Base-by-base conservation (phyloP, 306 rosid genomes). In the Cicer yamashitae region DNA sequence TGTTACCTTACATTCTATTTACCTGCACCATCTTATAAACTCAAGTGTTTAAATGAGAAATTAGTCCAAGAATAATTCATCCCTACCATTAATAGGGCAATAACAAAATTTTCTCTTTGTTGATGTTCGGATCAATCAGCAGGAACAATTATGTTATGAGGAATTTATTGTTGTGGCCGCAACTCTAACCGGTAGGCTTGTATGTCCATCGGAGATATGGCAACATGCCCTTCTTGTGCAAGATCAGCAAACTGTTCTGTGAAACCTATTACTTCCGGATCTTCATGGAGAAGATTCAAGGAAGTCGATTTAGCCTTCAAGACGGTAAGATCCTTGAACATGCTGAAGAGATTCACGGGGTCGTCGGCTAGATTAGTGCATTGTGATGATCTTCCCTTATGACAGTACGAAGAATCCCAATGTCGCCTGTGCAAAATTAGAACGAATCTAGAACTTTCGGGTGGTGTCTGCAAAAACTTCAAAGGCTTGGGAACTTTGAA, bases 181-280 rank as follows among this genome's bases (percentile, higher is more conserved):
- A 94, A 43, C 72, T 92, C 97, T 81, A 94, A 58, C 91, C 89
- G 91, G 90, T 94, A 94, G 43, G 99, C 93, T 78, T 86, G 96
- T 44, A 94, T 74, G 81, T 94, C 99, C 99, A 92, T 94, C 8
- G 97, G 96, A 70, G 97, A 84, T 64, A 94, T 86, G 22, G 69
- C 73, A 20, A 94, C 84, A 4, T 70, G 91, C 30, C 97, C 99
- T 40, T 90, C 97, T 81, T 71, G 92, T 40, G 89, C 85, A 78
- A 76, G 62, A 66, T 85, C 88, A 41, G 93, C 88, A 22, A 84
- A 68, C 76, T 80, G 88, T 72, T 90, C 91, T 1, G 82, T 46
- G 79, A 89, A 89, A 20, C 99, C 99, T 41, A 94, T 89, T 77
- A 88, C 69, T 59, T 92, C 96, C 3, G 86, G 82, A 75, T 94